These are phyloP conservation scores for Boletus rubroflammeus DNA, from an alignment of 768 basidiomycete genomes.

Conservation along the genomic window DNA sequence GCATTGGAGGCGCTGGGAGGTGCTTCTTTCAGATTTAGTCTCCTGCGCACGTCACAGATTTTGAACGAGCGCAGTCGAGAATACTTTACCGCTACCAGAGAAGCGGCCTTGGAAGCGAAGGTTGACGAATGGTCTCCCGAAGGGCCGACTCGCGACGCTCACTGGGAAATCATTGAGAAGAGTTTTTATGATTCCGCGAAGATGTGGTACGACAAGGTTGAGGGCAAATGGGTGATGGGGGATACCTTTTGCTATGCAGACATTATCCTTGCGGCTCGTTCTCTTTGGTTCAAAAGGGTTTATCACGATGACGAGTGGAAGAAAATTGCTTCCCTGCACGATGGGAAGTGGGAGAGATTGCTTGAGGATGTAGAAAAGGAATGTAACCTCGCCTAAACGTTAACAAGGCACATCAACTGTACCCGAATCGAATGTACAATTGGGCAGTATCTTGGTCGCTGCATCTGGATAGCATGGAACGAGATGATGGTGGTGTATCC, in stretches of 20 bases:
- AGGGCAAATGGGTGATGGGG: slow-evolving; percentile 32
- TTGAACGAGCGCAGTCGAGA: slow-evolving; percentile 35
- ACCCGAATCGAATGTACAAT: not conserved
- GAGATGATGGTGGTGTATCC: not conserved
- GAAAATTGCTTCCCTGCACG: slow-evolving; percentile 22
- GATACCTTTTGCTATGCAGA: slow-evolving; percentile 31
- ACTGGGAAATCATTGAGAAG: slow-evolving; percentile 25
- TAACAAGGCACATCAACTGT: not conserved
- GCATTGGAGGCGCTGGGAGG: not conserved
- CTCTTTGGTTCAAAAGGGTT: slow-evolving; percentile 20
- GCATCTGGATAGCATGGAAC: not conserved
- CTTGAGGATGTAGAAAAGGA: slow-evolving; percentile 26
- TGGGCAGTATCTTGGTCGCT: not conserved
- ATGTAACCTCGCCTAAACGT: slow-evolving; percentile 14
- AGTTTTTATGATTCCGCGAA: slow-evolving; percentile 4
- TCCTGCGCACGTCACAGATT: slow-evolving; percentile 24
- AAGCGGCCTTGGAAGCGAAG: slow-evolving; percentile 29
- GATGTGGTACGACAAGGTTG: slow-evolving; percentile 20
- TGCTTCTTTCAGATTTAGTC: slow-evolving; percentile 8
- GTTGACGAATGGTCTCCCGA: slow-evolving; percentile 40
- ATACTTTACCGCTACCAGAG: slow-evolving; percentile 38
- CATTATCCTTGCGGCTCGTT: slow-evolving; percentile 19
- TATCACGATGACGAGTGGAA: slow-evolving; percentile 25
- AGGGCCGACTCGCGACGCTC: slow-evolving; percentile 31
- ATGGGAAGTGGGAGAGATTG: slow-evolving; percentile 25